Evolutionary conservation across 2,329 filamentous ascomycete species (phyloP), one percentile per base, ranked within the genome.

Genomic region (Claviceps digitariae): DNA sequence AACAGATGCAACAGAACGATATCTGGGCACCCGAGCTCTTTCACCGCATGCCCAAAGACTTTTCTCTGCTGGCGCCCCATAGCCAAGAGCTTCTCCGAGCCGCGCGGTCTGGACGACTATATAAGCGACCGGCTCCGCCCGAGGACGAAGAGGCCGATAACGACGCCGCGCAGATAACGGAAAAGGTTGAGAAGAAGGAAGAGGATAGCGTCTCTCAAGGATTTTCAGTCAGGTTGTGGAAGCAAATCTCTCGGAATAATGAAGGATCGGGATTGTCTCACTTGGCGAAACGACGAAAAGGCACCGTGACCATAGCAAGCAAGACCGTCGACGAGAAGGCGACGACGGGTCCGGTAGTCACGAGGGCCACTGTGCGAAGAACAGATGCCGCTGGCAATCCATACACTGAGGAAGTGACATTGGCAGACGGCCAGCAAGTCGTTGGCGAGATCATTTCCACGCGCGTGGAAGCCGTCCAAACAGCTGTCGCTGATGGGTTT

Each of bases 11-110:
- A 57, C 77, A 77, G 59, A 81, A 82, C 62, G 80, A 86, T 64
- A 74, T 80, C 51, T 91, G 86, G 79, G 83, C 82, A n/a, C 64
- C 75, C 48, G 90, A 95, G 64, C 77, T 89, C 20, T 83, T 87
- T 3, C 75, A 79, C 57, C 81, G 80, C 46, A 91, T 96, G 87
- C 91, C 91, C 41, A 86, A 87, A 61, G 91, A 95, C 65, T 87
- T 82, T 31, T 79, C 86, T 54, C 75, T 95, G 34, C 74, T 96
- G 10, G 79, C 87, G 0, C 78, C 84, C 1, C 86, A 90, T 65
- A 91, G 85, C 52, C 87, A 93, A 62, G 87, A 90, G 58, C 76
- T 96, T 5, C 75, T 96, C 15, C 83, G 87, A 54, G 86, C 87
- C 40, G 88, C 89, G 48, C 81, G 90, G 55, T 87, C 87, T 21